Base-by-base conservation (phyloP, 164 flowering plant genomes). In the Kalanchoe fedtschenkoi region DNA sequence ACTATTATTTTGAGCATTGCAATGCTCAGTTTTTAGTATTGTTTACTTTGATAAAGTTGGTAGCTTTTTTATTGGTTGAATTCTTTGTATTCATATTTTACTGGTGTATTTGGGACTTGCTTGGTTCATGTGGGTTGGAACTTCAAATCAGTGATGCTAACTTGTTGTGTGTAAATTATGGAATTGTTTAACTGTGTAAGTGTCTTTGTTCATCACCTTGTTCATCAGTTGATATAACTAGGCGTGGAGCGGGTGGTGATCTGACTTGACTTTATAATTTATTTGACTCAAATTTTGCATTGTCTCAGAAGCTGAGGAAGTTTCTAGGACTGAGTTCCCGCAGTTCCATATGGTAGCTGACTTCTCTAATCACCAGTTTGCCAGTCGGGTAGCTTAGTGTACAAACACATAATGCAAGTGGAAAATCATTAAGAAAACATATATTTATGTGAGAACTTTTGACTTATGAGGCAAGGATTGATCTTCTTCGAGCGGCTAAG, bases 401-500 rank as follows among this genome's bases (percentile, higher is more conserved):
- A 62, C 71, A 70, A 70, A 60, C 69, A 63, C 68, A 76, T 78
- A 69, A 68, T 72, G 75, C 60, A 67, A 34, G 82, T 79, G 82
- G 82, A 70, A 28, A 39, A 59, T 76, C 19, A 76, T 79, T 2
- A 65, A 37, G 60, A 62, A 13, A 26, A 69, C 60, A 75, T 76
- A 73, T 1, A 79, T 79, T 51, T 64, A 13, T 63, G 82, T 77
- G 0, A 76, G 77, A 0, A 75, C 61, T n/a, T n/a, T n/a, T n/a
- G n/a, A n/a, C n/a, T 35, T 79, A 70, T 62, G 80, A 79, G 44
- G 37, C 33, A 1, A 66, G 78, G 32, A 70, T 79, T 34, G 78
- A 74, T 44, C 75, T 79, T 26, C 58, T 79, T n/a, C 66, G 80
- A 26, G 78, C 82, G 0, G 78, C 34, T 76, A 30, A 80, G 82